These are phyloP conservation scores for Dunaliella primolecta DNA, from an alignment of 139 green algal genomes.

Conservation along the genomic window DNA sequence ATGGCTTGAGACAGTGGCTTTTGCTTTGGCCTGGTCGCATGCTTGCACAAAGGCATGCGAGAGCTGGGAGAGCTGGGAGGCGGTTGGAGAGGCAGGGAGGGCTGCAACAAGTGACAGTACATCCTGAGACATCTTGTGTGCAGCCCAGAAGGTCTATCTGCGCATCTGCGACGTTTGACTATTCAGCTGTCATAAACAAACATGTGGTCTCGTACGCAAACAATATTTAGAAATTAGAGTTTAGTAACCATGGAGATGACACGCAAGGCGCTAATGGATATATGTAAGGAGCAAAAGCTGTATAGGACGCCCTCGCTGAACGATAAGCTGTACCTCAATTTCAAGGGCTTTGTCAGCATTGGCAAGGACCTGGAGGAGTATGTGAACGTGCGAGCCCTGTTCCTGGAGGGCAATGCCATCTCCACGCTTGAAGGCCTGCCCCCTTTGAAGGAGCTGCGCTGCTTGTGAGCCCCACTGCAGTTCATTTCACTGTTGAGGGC, in stretches of 20 bases:
- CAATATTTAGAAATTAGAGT: too few species aligned
- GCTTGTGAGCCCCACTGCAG: conserved; percentile 59
- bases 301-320: conserved; percentile 82
- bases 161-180: too few species aligned
- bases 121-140: too few species aligned
- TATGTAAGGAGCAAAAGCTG: conserved; percentile 74
- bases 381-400: conserved; percentile 72
- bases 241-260: conserved; percentile 65
- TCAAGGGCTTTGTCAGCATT: conserved; percentile 76
- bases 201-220: too few species aligned
- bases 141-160: too few species aligned
- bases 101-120: too few species aligned
- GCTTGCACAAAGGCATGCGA: background rate
- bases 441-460: conserved; percentile 67
- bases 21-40: background rate
- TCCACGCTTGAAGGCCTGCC: conserved; percentile 71
- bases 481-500: too few species aligned
- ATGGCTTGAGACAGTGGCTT: background rate
- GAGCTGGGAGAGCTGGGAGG: background rate
- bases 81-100: background rate
- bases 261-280: conserved; percentile 35
- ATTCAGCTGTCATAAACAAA: too few species aligned
- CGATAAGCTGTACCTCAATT: conserved; percentile 85
- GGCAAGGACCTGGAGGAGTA: conserved; percentile 71
- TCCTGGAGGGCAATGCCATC: conserved; percentile 86